Evolutionary conservation across 2,329 filamentous ascomycete species (phyloP), one percentile per base, ranked within the genome.

Genomic region (Colletotrichum cordylinicola): DNA sequence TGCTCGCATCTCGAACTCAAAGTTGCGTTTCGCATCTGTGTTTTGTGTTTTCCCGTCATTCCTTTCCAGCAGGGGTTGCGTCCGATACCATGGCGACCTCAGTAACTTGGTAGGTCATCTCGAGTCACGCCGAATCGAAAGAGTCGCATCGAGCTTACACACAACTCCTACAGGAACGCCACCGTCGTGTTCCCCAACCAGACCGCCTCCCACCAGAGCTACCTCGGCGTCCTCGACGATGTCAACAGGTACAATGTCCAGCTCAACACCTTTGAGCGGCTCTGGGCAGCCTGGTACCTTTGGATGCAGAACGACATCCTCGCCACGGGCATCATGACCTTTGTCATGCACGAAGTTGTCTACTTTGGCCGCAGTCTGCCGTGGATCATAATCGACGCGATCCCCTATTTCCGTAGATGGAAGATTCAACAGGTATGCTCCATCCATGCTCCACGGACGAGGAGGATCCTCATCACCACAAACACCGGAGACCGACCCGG

Each of bases 281-380:
- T 98, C 79, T 99, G 97, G 97, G 94, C 95, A 61, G 93, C 96
- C 39, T 98, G 96, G 96, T 99, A 99, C 85, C 91, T 96, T 15
- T 99, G 93, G 91, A 98, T 98, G 94, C 95, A 98, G 85, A 99
- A 99, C 85, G 97, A 99, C 87, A 93, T 95, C 72, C 92, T 99
- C 77, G 97, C 97, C 75, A 99, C 97, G 4, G 97, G 97, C 76
- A 97, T 99, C 88, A 94, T 98, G 94, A 98, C 95, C 81, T 99
- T 99, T 85, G 87, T 94, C 80, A 95, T 98, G 91, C 97, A 99
- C 88, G 97, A 99, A 86, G 69, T 92, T 56, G 91, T 99, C 81
- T 99, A 99, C 89, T 99, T 98, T 82, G 97, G 97, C 80, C 93
- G 97, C 79, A 94, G 88, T 81, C 83, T 98, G 75, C 97, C 97